These are phyloP conservation scores for Retiboletus flavoniger DNA, from an alignment of 1,284 basidiomycete genomes.

Conservation along the genomic window DNA sequence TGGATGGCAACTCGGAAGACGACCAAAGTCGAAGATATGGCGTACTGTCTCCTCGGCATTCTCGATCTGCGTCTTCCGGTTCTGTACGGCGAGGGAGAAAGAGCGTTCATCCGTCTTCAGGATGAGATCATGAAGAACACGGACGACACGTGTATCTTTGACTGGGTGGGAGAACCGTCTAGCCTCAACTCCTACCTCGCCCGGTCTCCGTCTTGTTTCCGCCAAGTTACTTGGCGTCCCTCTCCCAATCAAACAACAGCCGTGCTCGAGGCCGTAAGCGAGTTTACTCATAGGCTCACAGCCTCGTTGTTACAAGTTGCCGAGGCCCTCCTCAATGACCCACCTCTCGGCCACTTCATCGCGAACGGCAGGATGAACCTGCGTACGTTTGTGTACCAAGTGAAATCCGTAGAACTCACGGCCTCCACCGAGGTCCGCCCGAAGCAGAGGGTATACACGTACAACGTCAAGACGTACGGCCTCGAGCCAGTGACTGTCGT, in stretches of 20 bases:
- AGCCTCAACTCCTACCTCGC: constrained; percentile 29
- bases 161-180: constrained; percentile 29
- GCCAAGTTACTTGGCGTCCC: constrained; percentile 14
- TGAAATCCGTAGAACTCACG: constrained; percentile 14
- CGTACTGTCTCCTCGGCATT: constrained; percentile 31
- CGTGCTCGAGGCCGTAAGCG: constrained; percentile 10
- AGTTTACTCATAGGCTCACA: constrained; percentile 14
- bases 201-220: constrained; percentile 24
- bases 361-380: constrained; percentile 32
- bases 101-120: constrained; percentile 29
- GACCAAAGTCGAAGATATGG: constrained; percentile 27
- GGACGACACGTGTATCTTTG: constrained; percentile 28
- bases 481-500: constrained; percentile 17
- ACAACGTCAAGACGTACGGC: constrained; percentile 21
- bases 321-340: constrained; percentile 21
- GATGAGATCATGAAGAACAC: constrained; percentile 32
- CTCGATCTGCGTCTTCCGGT: constrained; percentile 26
- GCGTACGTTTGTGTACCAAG: constrained; percentile 26
- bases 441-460: constrained; percentile 15
- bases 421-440: constrained; percentile 1
- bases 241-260: not conserved
- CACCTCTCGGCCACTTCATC: constrained; percentile 31
- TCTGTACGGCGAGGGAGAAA: constrained; percentile 26
- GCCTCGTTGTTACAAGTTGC: constrained; percentile 14
- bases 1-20: constrained; percentile 26